Base-by-base conservation (phyloP, 2,329 filamentous ascomycete species). In the Bretziella fagacearum region DNA sequence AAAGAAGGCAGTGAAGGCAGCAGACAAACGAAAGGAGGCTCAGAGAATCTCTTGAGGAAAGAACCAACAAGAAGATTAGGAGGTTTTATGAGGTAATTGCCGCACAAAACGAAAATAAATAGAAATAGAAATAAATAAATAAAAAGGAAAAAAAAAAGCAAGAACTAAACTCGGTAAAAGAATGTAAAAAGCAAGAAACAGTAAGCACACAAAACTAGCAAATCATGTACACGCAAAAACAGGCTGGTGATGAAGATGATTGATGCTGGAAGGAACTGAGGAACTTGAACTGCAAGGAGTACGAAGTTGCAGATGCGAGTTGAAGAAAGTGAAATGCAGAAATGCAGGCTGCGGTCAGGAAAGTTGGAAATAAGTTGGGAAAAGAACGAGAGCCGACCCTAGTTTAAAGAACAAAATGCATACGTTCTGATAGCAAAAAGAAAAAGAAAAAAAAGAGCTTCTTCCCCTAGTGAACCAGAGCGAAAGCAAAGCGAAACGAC, bases 81-180 rank as follows among this genome's bases (percentile, higher is more conserved):
- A 10, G 40, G 26, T 20, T 27, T 27, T 20, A 10, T 7, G 17
- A 39, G 18, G 35, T 23, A 39, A 20, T 44, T 42, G 32, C 22
- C 40, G 13, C 15, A 22, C 15, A 11, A 35, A 17, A 42, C 25
- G n/a, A 15, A n/a, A 27, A 30, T 20, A 33, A 27, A 18, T 10
- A 47, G 41, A n/a, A 5, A 29, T 43, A 17, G 33, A 25, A 25
- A 29, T 46, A 25, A 30, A 29, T 23, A 35, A 40, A 39, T 17
- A 37, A 37, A 42, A 41, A 48, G 35, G 45, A 41, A 59, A 60
- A 62, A 55, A 57, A 64, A 53, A 52, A 53, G 49, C 55, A 53
- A 54, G 53, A 54, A 55, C 54, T 48, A 55, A 55, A 55, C n/a
- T 54, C 51, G 48, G 51, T 4, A 44, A 33, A 44, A 25, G 15